phyloP scores from a whole-genome alignment of 2,329 filamentous ascomycete species.

The Aureobasidium sp. region DNA sequence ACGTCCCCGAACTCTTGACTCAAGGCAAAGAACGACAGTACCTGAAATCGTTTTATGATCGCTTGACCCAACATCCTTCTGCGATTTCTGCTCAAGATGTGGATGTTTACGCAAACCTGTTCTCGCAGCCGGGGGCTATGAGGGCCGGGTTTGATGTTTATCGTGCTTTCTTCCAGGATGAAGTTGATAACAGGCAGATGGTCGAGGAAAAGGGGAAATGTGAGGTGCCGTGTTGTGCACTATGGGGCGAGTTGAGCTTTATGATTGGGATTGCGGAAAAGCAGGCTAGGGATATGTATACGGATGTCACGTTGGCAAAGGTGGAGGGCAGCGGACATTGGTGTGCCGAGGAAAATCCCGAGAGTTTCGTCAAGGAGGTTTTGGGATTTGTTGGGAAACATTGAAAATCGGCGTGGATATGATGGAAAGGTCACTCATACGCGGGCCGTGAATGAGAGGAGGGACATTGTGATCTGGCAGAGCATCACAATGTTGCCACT shows the following conservation, averaged over 20 bases:
- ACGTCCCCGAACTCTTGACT: slow-evolving; percentile 36
- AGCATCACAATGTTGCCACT: no score
- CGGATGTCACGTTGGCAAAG: slow-evolving; percentile 21
- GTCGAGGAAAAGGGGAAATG: slow-evolving; percentile 28
- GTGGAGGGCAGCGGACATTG: slow-evolving; percentile 32
- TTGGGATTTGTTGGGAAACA: slow-evolving; percentile 27
- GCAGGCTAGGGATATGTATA: slow-evolving; percentile 31
- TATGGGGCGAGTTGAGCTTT: slow-evolving; percentile 29
- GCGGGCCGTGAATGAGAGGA: no score
- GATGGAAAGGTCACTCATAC: no score
- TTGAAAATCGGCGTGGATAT: no score
- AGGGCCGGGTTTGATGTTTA: slow-evolving; percentile 31
- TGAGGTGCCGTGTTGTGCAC: slow-evolving; percentile 26
- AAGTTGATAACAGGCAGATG: slow-evolving; percentile 27
- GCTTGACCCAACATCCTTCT: slow-evolving; percentile 31
- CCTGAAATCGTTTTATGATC: slow-evolving; percentile 39
- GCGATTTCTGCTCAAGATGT: slow-evolving; percentile 33
- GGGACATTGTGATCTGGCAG: no score
- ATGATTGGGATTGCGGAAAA: slow-evolving; percentile 24
- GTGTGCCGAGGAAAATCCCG: slow-evolving; percentile 35
- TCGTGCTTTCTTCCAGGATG: slow-evolving; percentile 30
- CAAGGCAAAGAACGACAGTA: slow-evolving; percentile 37
- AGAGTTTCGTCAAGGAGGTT: slow-evolving; percentile 30
- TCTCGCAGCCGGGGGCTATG: slow-evolving; percentile 31
- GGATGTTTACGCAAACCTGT: slow-evolving; percentile 33